A percentile compares a stretch with the other conserved stretches of the same genome.
Evolutionary conservation across 768 basidiomycete genomes (phyloP).

Genomic region (Crucibulum laeve): DNA sequence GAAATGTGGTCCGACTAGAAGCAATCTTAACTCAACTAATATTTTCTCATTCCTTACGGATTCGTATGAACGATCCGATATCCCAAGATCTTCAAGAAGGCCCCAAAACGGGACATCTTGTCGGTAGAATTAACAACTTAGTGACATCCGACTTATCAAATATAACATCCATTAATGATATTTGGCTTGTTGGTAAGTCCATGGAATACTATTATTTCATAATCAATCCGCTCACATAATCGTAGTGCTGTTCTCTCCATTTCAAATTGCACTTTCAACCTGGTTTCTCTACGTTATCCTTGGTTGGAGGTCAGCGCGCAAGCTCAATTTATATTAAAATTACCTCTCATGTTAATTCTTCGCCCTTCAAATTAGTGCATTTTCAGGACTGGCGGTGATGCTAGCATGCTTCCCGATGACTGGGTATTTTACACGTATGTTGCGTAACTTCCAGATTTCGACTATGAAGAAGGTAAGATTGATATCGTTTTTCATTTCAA

Average conservation of each 20-base stretch:
- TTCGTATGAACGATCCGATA: slow-evolving; percentile 37
- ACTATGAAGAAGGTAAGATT: background rate
- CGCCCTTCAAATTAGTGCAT: background rate
- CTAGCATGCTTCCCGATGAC: background rate
- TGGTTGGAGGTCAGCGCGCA: slow-evolving; percentile 19
- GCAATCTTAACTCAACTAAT: slow-evolving; percentile 12
- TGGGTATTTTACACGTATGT: background rate
- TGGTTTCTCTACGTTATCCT: slow-evolving; percentile 24
- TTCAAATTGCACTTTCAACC: slow-evolving; percentile 14
- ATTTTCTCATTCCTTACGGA: slow-evolving; percentile 29
- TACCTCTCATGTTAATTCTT: too few species aligned
- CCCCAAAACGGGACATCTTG: slow-evolving; percentile 25
- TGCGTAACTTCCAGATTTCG: background rate
- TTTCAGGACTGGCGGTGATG: background rate
- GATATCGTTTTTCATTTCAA: background rate
- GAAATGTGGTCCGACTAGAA: slow-evolving; percentile 9
- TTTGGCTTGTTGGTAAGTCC: slow-evolving; percentile 8
- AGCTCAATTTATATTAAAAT: slow-evolving; percentile 21
- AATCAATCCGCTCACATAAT: slow-evolving; percentile 1
- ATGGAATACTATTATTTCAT: background rate
- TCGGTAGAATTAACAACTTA: slow-evolving; percentile 59
- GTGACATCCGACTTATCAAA: slow-evolving; percentile 44
- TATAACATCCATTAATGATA: slow-evolving; percentile 7
- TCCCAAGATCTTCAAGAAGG: slow-evolving; percentile 2
- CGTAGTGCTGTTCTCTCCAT: slow-evolving; percentile 12